A percentile compares a stretch with the other conserved stretches of the same genome.
Evolutionary conservation across 176 grass and related monocot genomes (phyloP).

Genomic region (Carex myosuroides): DNA sequence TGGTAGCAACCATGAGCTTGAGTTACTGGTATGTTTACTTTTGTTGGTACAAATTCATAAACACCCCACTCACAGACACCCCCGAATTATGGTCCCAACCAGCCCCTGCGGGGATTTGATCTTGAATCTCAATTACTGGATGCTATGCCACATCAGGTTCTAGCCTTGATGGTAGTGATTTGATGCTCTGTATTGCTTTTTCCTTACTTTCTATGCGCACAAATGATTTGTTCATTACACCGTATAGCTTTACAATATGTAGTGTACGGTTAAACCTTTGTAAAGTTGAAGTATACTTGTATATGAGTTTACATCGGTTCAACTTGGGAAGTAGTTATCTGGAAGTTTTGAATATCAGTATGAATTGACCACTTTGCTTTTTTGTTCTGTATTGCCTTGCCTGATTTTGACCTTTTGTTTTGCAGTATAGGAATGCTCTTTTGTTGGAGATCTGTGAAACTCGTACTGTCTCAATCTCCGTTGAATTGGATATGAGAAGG

Average conservation of each 20-base stretch:
- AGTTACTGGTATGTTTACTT: slow-evolving; percentile 46
- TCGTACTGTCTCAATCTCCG: neutral
- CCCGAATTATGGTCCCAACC: neutral
- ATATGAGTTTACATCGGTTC: neutral
- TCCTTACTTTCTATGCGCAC: neutral
- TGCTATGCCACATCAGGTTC: neutral
- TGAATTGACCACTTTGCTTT: neutral
- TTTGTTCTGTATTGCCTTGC: neutral
- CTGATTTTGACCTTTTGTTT: neutral
- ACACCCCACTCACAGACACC: neutral
- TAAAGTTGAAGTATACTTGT: neutral
- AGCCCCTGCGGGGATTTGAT: neutral
- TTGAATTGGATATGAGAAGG: neutral
- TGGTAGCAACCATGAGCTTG: slow-evolving; percentile 28
- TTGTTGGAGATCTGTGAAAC: neutral
- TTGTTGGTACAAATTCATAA: neutral
- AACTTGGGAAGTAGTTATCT: neutral
- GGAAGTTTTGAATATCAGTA: neutral
- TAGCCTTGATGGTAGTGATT: neutral
- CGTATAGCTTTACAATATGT: neutral
- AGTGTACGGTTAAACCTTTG: neutral
- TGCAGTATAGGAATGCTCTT: slow-evolving; percentile 8
- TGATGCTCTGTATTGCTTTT: neutral
- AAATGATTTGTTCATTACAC: neutral
- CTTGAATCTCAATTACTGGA: neutral